phyloP scores from a whole-genome alignment of 345 rosid species.

The Aegle marmelos region DNA sequence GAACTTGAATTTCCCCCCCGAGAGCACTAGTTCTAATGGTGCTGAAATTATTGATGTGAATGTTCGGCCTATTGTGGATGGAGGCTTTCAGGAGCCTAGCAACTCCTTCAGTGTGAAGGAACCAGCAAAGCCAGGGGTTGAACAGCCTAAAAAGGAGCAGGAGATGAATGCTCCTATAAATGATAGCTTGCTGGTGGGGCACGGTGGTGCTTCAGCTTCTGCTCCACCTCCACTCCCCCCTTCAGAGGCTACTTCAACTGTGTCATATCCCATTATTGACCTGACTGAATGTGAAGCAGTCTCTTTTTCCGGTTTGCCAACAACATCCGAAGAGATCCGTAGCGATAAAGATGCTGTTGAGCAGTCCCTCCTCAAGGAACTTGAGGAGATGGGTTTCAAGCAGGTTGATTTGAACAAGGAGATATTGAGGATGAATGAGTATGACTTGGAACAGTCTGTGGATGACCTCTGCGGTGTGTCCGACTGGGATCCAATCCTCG shows the following conservation, averaged over 20 bases:
- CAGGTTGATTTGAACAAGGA: slow-evolving; percentile 85
- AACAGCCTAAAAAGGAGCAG: slow-evolving; percentile 34
- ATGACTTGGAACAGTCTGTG: slow-evolving; percentile 69
- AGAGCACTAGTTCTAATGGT: slow-evolving; percentile 21
- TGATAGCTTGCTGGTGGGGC: slow-evolving; percentile 34
- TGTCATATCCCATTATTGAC: slow-evolving; percentile 38
- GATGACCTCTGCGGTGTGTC: slow-evolving; percentile 74
- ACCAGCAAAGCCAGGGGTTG: slow-evolving; percentile 21
- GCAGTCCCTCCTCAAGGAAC: slow-evolving; percentile 66
- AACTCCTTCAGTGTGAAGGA: slow-evolving; percentile 3
- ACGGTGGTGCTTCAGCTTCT: slow-evolving; percentile 28
- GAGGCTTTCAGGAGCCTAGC: slow-evolving; percentile 16
- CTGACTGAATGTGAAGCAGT: slow-evolving; percentile 24
- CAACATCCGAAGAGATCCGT: slow-evolving; percentile 3
- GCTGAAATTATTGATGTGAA: slow-evolving; percentile 31
- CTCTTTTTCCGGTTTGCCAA: slow-evolving; percentile 3
- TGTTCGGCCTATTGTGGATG: slow-evolving; percentile 32
- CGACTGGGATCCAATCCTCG: slow-evolving; percentile 89
- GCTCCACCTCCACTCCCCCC: background rate
- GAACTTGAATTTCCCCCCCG: slow-evolving; percentile 70
- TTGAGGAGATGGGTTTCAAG: slow-evolving; percentile 93
- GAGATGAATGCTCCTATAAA: slow-evolving; percentile 37
- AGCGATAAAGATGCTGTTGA: slow-evolving; percentile 32
- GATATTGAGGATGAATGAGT: slow-evolving; percentile 66
- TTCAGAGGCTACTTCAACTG: slow-evolving; percentile 10